phyloP scores from a whole-genome alignment of 2,329 filamentous ascomycete species.

The Nothopassalora personata region DNA sequence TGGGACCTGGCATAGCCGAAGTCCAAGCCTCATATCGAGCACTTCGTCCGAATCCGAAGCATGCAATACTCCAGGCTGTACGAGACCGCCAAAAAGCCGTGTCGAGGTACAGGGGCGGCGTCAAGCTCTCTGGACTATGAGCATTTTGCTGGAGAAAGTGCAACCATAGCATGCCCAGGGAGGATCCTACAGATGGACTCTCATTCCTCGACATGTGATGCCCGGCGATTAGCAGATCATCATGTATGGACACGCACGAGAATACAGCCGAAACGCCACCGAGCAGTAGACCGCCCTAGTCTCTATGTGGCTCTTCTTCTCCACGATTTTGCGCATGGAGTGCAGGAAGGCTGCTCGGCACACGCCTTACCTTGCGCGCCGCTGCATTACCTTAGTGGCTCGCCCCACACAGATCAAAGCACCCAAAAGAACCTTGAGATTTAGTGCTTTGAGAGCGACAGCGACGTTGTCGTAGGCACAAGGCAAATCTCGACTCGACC shows the following conservation, averaged over 20 bases:
- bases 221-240: no score
- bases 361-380: not conserved
- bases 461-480: no score
- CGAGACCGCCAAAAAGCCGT: not conserved
- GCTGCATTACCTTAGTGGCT: not conserved
- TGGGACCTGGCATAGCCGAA: not conserved
- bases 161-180: no score
- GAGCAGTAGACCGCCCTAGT: slow-evolving; percentile 11
- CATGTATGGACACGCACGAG: not conserved
- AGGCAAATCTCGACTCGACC: no score
- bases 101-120: not conserved
- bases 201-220: no score
- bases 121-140: no score
- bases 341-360: slow-evolving; percentile 1
- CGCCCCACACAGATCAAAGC: no score
- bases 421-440: no score
- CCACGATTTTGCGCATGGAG: slow-evolving; percentile 10
- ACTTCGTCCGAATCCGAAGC: not conserved
- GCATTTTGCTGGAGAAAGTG: no score
- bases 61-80: not conserved
- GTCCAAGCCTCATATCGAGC: not conserved
- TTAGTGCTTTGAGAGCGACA: no score
- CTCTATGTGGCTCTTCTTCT: slow-evolving; percentile 8
- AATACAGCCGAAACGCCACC: slow-evolving; percentile 19
- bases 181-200: no score